These are phyloP conservation scores for Platanus orientalis DNA, from an alignment of 164 flowering plant genomes.

Conservation along the genomic window DNA sequence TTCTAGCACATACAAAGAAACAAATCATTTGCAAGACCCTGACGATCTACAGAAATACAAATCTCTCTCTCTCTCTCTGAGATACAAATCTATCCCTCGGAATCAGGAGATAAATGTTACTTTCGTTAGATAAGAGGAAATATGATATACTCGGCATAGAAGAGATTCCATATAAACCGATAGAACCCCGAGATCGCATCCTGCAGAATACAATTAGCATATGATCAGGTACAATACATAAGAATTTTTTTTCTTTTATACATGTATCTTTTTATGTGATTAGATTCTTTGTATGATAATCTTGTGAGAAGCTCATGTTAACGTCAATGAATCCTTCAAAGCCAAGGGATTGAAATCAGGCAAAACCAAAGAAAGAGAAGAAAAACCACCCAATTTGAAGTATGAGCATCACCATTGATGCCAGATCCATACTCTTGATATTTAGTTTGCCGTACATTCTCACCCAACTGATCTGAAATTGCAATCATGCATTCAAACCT, in stretches of 20 bases:
- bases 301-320: too few species aligned
- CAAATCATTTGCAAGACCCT: too few species aligned
- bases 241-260: too few species aligned
- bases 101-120: background rate
- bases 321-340: too few species aligned
- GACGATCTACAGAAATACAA: too few species aligned
- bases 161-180: slow-evolving; percentile 91
- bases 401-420: background rate
- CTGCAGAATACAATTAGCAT: slow-evolving; percentile 39
- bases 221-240: slow-evolving; percentile 5
- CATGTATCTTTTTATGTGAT: too few species aligned
- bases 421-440: too few species aligned
- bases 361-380: background rate
- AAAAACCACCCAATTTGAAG: background rate
- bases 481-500: background rate
- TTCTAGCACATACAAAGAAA: too few species aligned
- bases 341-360: background rate
- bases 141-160: slow-evolving; percentile 78
- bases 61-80: too few species aligned
- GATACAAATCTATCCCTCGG: too few species aligned
- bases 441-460: too few species aligned
- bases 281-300: too few species aligned
- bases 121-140: slow-evolving; percentile 66
- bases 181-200: slow-evolving; percentile 77
- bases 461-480: background rate